Conservation (phyloP, 2,329 filamentous ascomycete genomes). For the Botrytis hyacinthi region DNA sequence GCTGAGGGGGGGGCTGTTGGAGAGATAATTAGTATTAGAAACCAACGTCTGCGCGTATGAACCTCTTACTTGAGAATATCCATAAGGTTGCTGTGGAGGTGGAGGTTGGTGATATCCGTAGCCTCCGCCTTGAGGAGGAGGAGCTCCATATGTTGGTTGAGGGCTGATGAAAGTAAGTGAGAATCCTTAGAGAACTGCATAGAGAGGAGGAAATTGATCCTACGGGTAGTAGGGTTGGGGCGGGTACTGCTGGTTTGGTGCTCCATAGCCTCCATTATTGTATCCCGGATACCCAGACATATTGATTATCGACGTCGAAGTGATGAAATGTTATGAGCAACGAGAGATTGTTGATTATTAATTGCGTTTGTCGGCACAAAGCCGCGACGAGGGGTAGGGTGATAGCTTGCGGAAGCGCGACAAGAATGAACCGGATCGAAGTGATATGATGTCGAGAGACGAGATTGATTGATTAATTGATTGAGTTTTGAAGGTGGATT, state of each 20-base stretch:
- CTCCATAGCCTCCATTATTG: constrained; percentile 49
- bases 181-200: background rate
- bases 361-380: constrained; percentile 1
- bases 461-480: background rate
- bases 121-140: constrained; percentile 37
- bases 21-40: constrained; percentile 8
- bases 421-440: constrained; percentile 1
- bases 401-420: background rate
- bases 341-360: background rate
- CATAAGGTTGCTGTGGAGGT: constrained; percentile 45
- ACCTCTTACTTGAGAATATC: constrained; percentile 36
- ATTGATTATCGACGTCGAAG: background rate
- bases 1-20: constrained; percentile 46
- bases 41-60: background rate
- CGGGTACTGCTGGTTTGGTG: constrained; percentile 41
- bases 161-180: constrained; percentile 26
- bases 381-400: constrained; percentile 4
- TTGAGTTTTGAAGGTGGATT: constrained; percentile 8
- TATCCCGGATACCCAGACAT: constrained; percentile 65
- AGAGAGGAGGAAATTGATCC: constrained; percentile 23
- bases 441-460: background rate
- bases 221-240: constrained; percentile 50
- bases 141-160: constrained; percentile 31
- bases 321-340: background rate
- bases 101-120: constrained; percentile 52